A percentile compares a stretch with the other conserved stretches of the same genome.
phyloP scores from a whole-genome alignment of 495 filamentous ascomycete genomes.

The Apodospora peruviana region DNA sequence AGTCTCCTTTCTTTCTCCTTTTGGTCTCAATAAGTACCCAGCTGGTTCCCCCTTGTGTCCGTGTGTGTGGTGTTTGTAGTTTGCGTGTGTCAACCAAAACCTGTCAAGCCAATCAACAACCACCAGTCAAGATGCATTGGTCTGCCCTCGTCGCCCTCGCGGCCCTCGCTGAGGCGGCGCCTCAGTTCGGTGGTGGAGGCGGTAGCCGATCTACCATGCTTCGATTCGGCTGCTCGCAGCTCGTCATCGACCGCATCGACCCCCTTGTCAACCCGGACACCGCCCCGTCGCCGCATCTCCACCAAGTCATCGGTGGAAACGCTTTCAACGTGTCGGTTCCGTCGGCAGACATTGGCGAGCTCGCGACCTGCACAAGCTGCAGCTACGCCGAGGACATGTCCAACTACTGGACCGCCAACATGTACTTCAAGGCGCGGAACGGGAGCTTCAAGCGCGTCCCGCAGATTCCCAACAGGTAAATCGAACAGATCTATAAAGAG shows the following conservation, averaged over 20 bases:
- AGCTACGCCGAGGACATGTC: constrained; percentile 33
- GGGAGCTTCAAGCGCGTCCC: constrained; percentile 37
- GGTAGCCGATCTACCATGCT: constrained; percentile 21
- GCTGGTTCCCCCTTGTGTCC: too few species aligned
- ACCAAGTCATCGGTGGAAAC: constrained; percentile 35
- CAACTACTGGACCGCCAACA: constrained; percentile 43
- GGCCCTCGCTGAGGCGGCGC: constrained; percentile 24
- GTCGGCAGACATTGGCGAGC: constrained; percentile 18
- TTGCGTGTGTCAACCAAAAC: too few species aligned
- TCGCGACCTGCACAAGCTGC: constrained; percentile 32
- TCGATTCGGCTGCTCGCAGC: constrained; percentile 37
- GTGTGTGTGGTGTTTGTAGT: too few species aligned
- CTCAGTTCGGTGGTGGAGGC: constrained; percentile 24
- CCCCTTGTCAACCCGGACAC: constrained; percentile 32
- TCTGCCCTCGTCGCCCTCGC: constrained; percentile 22
- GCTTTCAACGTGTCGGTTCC: constrained; percentile 31
- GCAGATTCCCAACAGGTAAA: constrained; percentile 27
- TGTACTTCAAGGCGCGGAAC: constrained; percentile 38
- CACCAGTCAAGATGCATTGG: constrained; percentile 36
- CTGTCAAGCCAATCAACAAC: too few species aligned
- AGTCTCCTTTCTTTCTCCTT: too few species aligned
- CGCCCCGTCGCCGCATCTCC: constrained; percentile 31
- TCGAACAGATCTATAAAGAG: constrained; percentile 4
- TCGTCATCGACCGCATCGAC: constrained; percentile 34
- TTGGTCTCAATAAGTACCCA: too few species aligned